These are phyloP conservation scores for Xylaria bambusicola DNA, from an alignment of 495 filamentous ascomycete genomes.

Conservation along the genomic window DNA sequence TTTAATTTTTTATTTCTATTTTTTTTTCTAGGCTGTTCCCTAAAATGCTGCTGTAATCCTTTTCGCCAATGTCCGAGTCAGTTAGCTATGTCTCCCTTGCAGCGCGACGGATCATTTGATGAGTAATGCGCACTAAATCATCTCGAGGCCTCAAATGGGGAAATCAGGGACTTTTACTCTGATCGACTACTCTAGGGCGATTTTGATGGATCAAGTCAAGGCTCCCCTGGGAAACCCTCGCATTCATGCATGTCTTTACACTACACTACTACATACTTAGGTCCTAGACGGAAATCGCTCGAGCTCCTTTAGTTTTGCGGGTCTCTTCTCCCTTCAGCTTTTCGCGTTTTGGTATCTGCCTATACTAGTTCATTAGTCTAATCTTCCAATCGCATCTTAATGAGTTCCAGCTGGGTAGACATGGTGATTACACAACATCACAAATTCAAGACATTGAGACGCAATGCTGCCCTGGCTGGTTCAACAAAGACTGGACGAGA, in stretches of 20 bases:
- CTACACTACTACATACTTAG: no score
- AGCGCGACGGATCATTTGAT: background rate
- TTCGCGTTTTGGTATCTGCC: no score
- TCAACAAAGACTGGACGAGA: background rate
- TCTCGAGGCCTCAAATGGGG: constrained; percentile 2
- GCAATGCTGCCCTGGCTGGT: background rate
- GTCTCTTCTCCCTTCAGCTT: no score
- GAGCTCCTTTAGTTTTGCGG: background rate
- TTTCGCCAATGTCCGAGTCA: constrained; percentile 1
- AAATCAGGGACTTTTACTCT: constrained; percentile 15
- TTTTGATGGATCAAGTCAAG: background rate
- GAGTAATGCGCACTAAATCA: no score
- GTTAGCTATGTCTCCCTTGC: background rate
- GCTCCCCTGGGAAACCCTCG: background rate
- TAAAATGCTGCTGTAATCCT: background rate
- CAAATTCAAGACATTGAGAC: background rate
- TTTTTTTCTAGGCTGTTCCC: no score
- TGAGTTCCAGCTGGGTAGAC: background rate
- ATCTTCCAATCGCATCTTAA: background rate
- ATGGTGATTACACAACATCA: background rate
- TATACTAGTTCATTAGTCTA: no score
- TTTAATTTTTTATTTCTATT: no score
- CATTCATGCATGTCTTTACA: background rate
- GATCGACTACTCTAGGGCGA: background rate
- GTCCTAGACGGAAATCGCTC: background rate